Evolutionary conservation across 371 early-diverging fungal species (phyloP).

Genomic region (Apophysomyces trapeziformis): DNA sequence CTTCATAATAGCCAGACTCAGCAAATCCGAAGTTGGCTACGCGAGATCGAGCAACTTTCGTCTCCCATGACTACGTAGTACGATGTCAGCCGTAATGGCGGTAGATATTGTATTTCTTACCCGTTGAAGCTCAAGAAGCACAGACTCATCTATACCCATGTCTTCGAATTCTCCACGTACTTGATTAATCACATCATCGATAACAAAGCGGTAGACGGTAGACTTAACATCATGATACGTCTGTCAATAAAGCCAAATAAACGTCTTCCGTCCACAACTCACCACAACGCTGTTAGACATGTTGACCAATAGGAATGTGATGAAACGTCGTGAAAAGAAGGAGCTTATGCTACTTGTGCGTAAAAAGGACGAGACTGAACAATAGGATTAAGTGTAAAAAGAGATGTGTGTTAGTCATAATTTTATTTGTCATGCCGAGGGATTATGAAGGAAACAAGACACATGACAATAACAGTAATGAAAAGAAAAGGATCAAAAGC

Average conservation of each 20-base stretch:
- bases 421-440: slow-evolving; percentile 6
- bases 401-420: slow-evolving; percentile 3
- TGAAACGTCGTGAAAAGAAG: neutral
- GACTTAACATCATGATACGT: slow-evolving; percentile 45
- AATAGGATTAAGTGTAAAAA: slow-evolving; percentile 5
- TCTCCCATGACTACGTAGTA: slow-evolving; percentile 77
- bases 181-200: slow-evolving; percentile 92
- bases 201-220: slow-evolving; percentile 86
- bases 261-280: slow-evolving; percentile 18
- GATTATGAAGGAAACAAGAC: neutral
- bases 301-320: slow-evolving; percentile 14
- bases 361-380: slow-evolving; percentile 4
- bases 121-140: slow-evolving; percentile 86
- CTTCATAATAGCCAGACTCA: slow-evolving; percentile 51
- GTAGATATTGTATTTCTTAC: slow-evolving; percentile 44
- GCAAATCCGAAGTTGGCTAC: slow-evolving; percentile 75
- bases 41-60: slow-evolving; percentile 75
- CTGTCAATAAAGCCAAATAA: slow-evolving; percentile 9
- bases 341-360: slow-evolving; percentile 9
- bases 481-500: slow-evolving; percentile 1
- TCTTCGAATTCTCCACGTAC: slow-evolving; percentile 90
- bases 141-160: slow-evolving; percentile 87
- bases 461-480: neutral
- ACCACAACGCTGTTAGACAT: slow-evolving; percentile 58
- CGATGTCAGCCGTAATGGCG: neutral